Percentiles rank a stretch among this genome's conserved stretches.
These are phyloP conservation scores for Saccharomyces hybrid DNA, from an alignment of 1,139 yeast genomes.

Conservation along the genomic window DNA sequence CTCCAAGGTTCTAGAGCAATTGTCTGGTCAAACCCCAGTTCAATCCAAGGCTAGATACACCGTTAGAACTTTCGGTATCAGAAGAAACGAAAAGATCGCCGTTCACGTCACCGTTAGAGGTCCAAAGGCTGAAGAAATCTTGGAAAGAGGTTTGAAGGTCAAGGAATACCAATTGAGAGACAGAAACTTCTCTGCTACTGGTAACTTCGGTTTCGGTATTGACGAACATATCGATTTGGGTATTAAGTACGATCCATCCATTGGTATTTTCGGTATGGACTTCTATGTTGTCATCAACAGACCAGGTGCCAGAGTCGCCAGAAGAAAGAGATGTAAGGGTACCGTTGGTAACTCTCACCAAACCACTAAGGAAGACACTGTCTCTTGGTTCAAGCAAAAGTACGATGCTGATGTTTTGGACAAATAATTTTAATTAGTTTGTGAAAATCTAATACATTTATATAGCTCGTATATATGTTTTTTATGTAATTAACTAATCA, in stretches of 20 bases:
- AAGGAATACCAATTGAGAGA: slow-evolving; percentile 95
- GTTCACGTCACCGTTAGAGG: slow-evolving; percentile 99
- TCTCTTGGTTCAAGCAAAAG: slow-evolving; percentile 98
- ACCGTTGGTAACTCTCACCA: slow-evolving; percentile 88
- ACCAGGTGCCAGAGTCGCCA: slow-evolving; percentile 98
- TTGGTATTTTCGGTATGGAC: slow-evolving; percentile 99
- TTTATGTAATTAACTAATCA: neutral
- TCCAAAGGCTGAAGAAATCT: slow-evolving; percentile 99
- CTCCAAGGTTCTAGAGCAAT: slow-evolving; percentile 98
- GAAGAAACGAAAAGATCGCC: slow-evolving; percentile 99
- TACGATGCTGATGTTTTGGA: slow-evolving; percentile 96
- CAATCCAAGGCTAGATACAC: slow-evolving; percentile 99
- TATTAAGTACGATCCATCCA: slow-evolving; percentile 99
- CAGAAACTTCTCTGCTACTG: slow-evolving; percentile 95
- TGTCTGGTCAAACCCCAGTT: slow-evolving; percentile 99
- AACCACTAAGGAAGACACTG: slow-evolving; percentile 88
- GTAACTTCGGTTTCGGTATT: slow-evolving; percentile 99
- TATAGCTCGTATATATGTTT: neutral
- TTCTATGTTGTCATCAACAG: slow-evolving; percentile 99
- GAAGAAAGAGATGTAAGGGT: slow-evolving; percentile 96
- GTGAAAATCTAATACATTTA: slow-evolving; percentile 14
- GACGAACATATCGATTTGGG: slow-evolving; percentile 99
- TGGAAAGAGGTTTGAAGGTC: slow-evolving; percentile 99
- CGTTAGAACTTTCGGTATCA: slow-evolving; percentile 98
- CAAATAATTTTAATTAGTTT: slow-evolving; percentile 96